phyloP scores from a whole-genome alignment of 1,284 basidiomycete species.

The Erythrobasidium hasegawianum region DNA sequence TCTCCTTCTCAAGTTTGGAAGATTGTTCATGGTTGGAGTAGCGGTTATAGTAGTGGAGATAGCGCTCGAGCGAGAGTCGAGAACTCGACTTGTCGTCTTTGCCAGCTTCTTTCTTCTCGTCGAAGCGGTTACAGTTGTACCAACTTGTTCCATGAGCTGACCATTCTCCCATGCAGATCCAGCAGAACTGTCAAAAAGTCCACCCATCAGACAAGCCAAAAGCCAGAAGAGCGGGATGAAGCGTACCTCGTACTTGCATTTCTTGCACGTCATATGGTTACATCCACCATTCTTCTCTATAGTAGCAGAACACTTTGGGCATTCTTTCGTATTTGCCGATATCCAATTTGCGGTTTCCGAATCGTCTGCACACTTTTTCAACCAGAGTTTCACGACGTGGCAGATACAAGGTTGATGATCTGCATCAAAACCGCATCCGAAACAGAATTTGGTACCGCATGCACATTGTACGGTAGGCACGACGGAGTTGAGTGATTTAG shows the following conservation, averaged over 20 bases:
- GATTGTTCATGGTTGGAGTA: conserved; percentile 99
- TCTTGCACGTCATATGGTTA: conserved; percentile 99
- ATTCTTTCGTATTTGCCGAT: conserved; percentile 98
- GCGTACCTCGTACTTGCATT: conserved; percentile 83
- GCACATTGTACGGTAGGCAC: conserved; percentile 86
- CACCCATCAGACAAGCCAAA: neutral
- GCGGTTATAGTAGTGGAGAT: conserved; percentile 98
- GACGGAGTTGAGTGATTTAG: conserved; percentile 60
- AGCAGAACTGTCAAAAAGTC: conserved; percentile 57
- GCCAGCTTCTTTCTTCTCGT: conserved; percentile 77
- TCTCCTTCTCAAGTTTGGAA: conserved; percentile 85
- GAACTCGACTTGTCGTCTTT: conserved; percentile 78
- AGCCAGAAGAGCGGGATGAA: conserved; percentile 65
- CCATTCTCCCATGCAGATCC: conserved; percentile 78
- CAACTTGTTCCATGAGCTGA: conserved; percentile 94
- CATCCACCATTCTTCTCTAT: conserved; percentile 99
- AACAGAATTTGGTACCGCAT: conserved; percentile 75
- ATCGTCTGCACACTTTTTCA: conserved; percentile 95
- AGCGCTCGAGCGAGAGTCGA: conserved; percentile 84
- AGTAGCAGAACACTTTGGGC: conserved; percentile 87
- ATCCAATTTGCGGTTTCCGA: conserved; percentile 99
- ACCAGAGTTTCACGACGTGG: conserved; percentile 82
- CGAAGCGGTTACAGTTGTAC: conserved; percentile 97
- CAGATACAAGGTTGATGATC: conserved; percentile 92
- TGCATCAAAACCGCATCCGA: conserved; percentile 76